Evolutionary conservation across 495 filamentous ascomycete species (phyloP).

Genomic region (Cryomyces minteri): DNA sequence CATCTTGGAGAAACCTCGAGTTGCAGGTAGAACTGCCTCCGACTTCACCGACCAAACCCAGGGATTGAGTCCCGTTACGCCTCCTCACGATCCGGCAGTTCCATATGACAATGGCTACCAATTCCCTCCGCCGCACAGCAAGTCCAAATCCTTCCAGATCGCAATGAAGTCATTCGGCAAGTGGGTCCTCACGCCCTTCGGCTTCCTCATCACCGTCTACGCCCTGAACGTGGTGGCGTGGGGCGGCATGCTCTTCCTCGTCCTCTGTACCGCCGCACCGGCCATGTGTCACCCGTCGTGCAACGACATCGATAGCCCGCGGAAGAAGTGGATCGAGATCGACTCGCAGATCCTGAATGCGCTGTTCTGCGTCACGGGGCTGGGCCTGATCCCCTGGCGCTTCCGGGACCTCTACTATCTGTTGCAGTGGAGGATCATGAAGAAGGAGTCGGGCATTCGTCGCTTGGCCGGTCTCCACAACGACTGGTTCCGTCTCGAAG

Average conservation of each 20-base stretch:
- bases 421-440: slow-evolving; percentile 35
- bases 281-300: slow-evolving; percentile 65
- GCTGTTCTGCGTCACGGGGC: slow-evolving; percentile 74
- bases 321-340: slow-evolving; percentile 68
- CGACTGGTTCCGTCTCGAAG: slow-evolving; percentile 49
- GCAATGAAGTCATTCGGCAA: slow-evolving; percentile 32
- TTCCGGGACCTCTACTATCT: slow-evolving; percentile 63
- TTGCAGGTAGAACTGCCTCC: too few species aligned
- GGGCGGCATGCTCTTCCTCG: slow-evolving; percentile 80
- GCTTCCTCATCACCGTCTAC: slow-evolving; percentile 61
- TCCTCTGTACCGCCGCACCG: slow-evolving; percentile 55
- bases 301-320: slow-evolving; percentile 51
- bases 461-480: slow-evolving; percentile 46
- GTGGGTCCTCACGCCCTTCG: slow-evolving; percentile 47
- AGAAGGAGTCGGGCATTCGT: slow-evolving; percentile 25
- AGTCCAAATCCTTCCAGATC: slow-evolving; percentile 31
- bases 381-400: slow-evolving; percentile 71
- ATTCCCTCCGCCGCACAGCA: slow-evolving; percentile 49
- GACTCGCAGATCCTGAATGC: slow-evolving; percentile 75
- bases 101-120: slow-evolving; percentile 57
- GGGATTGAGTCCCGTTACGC: too few species aligned
- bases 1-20: too few species aligned
- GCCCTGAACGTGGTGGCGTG: slow-evolving; percentile 67
- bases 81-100: too few species aligned
- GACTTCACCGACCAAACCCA: too few species aligned